phyloP scores from a whole-genome alignment of 179 eudicot genomes.

The Beta lomatogona region DNA sequence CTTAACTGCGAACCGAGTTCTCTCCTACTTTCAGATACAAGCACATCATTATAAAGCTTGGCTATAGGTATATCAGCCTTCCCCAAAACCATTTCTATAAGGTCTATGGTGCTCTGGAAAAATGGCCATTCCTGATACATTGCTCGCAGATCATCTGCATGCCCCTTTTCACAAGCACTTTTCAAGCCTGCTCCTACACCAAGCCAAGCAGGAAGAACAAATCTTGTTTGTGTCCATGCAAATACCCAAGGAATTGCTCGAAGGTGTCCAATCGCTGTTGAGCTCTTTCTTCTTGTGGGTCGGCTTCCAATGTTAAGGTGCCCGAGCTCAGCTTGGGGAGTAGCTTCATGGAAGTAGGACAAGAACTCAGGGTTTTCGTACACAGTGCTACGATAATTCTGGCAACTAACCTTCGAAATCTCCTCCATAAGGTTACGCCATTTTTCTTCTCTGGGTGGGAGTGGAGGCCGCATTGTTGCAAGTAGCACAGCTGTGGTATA shows the following conservation, averaged over 20 bases:
- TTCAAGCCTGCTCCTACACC: slow-evolving; percentile 88
- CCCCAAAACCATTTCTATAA: slow-evolving; percentile 87
- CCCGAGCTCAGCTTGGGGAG: slow-evolving; percentile 88
- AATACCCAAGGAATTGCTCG: slow-evolving; percentile 93
- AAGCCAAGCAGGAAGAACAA: slow-evolving; percentile 91
- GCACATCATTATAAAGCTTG: slow-evolving; percentile 73
- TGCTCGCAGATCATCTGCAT: slow-evolving; percentile 59
- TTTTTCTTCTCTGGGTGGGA: slow-evolving; percentile 71
- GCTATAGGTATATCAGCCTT: slow-evolving; percentile 75
- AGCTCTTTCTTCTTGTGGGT: slow-evolving; percentile 65
- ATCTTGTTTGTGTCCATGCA: slow-evolving; percentile 93
- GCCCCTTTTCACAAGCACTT: slow-evolving; percentile 71
- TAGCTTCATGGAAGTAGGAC: slow-evolving; percentile 84
- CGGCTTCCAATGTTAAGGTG: slow-evolving; percentile 91
- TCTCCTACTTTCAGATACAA: slow-evolving; percentile 57
- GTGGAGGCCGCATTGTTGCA: slow-evolving; percentile 84
- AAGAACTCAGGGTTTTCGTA: slow-evolving; percentile 89
- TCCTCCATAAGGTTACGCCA: slow-evolving; percentile 89
- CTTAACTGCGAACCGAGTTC: slow-evolving; percentile 70
- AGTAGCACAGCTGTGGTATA: slow-evolving; percentile 89
- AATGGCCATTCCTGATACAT: slow-evolving; percentile 96
- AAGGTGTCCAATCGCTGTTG: slow-evolving; percentile 68
- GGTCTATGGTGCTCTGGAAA: slow-evolving; percentile 76
- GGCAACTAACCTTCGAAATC: slow-evolving; percentile 70
- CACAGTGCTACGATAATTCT: slow-evolving; percentile 65